Base-by-base conservation (phyloP, 495 filamentous ascomycete genomes). In the Pseudevernia furfuracea region DNA sequence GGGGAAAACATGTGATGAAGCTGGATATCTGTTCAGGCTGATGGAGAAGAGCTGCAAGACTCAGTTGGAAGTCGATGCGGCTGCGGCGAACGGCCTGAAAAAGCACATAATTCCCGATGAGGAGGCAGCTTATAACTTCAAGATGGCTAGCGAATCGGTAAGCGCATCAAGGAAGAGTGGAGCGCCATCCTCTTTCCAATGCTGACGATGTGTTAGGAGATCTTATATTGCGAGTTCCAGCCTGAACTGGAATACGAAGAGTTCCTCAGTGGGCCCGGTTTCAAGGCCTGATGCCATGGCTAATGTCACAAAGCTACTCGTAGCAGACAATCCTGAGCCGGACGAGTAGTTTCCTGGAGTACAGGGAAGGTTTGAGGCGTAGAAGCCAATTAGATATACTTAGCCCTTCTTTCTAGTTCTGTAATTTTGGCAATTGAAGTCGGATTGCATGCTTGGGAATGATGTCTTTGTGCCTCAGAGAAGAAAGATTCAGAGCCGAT, bases 1-100 rank as follows among this genome's bases (percentile, higher is more conserved):
- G 5, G 82, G 82, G 2, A 46, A 67, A 15, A 84, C 80, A 0
- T 79, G 83, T 0, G 82, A 84, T 71, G 82, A 84, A 68, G 82
- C 81, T 4, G 80, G 76, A 14, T 84, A 76, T 68, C 68, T 82
- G 17, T 85, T 85, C 62, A 74, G 76, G 0, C 59, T 81, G 28
- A 65, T 83, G 38, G 82, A 84, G 66, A 74, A 77, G 21, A 76
- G 74, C 32, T 85, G 82, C 70, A 73, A 72, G 36, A 79, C 81
- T 23, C 78, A 84, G 68, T 64, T 84, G 12, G 68, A 74, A 39
- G 78, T 77, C 46, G 81, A 84, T 64, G 80, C 80, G 15, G 81
- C 82, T 23, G 61, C 61, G 30, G 61, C 38, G 21, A 63, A 63
- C 25, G 63, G 73, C 3, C 58, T 76, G 19, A 52, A 69, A 36